A percentile compares a stretch with the other conserved stretches of the same genome.
Evolutionary conservation across 768 basidiomycete genomes (phyloP).

Genomic region (Tricholoma bakamatsutake): DNA sequence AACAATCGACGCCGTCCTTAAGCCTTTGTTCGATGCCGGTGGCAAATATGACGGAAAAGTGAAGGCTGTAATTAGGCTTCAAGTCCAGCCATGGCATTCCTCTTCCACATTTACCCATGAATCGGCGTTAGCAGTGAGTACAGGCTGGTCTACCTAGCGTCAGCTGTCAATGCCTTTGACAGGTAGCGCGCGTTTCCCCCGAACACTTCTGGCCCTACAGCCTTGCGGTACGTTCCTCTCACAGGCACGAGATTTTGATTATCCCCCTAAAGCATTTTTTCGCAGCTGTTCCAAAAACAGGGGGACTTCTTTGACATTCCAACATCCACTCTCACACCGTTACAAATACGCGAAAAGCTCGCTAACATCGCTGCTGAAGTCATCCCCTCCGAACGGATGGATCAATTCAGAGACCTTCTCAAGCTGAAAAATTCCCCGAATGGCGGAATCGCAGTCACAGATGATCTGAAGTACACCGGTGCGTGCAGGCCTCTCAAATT

Average conservation of each 20-base stretch:
- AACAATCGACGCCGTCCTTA: conserved; percentile 54
- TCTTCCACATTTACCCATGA: conserved; percentile 76
- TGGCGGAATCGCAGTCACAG: conserved; percentile 76
- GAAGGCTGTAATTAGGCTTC: conserved; percentile 63
- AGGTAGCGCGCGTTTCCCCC: conserved; percentile 69
- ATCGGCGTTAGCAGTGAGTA: conserved; percentile 68
- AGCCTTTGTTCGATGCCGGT: conserved; percentile 48
- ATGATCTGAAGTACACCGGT: conserved; percentile 90
- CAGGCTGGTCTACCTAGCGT: neutral
- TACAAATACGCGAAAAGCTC: conserved; percentile 72
- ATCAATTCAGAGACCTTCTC: conserved; percentile 56
- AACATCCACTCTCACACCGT: conserved; percentile 54
- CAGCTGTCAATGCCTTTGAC: neutral
- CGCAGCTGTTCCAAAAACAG: conserved; percentile 74
- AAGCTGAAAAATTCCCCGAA: conserved; percentile 60
- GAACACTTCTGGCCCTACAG: conserved; percentile 79
- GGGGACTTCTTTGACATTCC: conserved; percentile 79
- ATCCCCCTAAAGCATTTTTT: neutral
- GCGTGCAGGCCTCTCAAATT: conserved; percentile 20
- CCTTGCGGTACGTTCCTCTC: conserved; percentile 39
- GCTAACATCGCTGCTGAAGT: conserved; percentile 50
- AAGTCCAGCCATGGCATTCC: conserved; percentile 78
- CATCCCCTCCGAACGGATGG: conserved; percentile 43
- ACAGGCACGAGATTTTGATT: neutral
- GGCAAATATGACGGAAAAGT: conserved; percentile 70